phyloP scores from a whole-genome alignment of 768 basidiomycete genomes.

The Naematelia aurantialba region DNA sequence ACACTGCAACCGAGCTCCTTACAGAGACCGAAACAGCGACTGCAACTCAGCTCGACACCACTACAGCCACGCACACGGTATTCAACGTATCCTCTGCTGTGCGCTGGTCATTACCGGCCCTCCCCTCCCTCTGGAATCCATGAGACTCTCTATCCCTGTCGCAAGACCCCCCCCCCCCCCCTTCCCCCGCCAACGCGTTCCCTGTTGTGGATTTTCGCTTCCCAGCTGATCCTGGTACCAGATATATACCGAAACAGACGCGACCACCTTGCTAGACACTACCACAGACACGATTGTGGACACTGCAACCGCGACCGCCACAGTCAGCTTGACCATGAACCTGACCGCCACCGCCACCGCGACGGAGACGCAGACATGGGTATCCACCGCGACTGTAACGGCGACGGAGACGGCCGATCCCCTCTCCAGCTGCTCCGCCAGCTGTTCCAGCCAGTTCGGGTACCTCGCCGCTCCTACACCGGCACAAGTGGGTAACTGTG shows the following conservation, averaged over 20 bases:
- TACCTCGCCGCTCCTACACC: background rate
- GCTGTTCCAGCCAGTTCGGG: constrained; percentile 6
- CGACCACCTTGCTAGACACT: constrained; percentile 3
- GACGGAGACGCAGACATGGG: background rate
- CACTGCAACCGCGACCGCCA: constrained; percentile 4
- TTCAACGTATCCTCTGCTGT: background rate
- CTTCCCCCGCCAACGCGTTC: too few species aligned
- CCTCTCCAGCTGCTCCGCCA: constrained; percentile 1
- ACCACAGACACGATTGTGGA: background rate
- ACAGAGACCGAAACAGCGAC: constrained; percentile 4
- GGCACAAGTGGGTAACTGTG: background rate
- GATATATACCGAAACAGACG: background rate
- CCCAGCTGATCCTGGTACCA: too few species aligned
- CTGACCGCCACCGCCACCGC: constrained; percentile 5
- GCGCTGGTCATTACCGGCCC: background rate
- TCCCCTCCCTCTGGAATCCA: too few species aligned
- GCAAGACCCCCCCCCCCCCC: too few species aligned
- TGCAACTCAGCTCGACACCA: background rate
- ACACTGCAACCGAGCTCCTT: constrained; percentile 4
- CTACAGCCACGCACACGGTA: background rate
- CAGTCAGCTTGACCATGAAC: constrained; percentile 8
- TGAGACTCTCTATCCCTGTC: background rate
- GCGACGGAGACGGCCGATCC: constrained; percentile 8
- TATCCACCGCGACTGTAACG: constrained; percentile 9
- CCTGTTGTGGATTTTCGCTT: too few species aligned